Evolutionary conservation across 2,329 filamentous ascomycete genomes (phyloP).

Genomic region (Thermothelomyces thermophilus): DNA sequence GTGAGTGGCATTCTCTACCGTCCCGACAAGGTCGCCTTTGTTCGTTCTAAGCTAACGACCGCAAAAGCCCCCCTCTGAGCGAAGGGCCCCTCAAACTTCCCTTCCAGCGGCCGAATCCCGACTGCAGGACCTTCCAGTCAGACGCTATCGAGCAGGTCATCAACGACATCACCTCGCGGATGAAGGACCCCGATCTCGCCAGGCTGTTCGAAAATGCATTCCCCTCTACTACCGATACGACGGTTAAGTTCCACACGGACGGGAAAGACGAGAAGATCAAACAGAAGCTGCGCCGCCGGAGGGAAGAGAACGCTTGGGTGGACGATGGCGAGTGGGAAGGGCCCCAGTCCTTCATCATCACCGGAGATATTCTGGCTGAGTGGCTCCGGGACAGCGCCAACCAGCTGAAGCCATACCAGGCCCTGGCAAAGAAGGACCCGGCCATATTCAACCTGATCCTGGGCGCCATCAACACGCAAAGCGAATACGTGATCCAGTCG

Average conservation of each 20-base stretch:
- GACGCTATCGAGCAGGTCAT: conserved; percentile 85
- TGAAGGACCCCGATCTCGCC: conserved; percentile 81
- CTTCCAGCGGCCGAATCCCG: conserved; percentile 72
- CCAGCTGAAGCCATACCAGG: conserved; percentile 85
- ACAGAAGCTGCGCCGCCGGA: conserved; percentile 29
- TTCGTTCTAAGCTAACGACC: conserved; percentile 13
- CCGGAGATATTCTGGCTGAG: conserved; percentile 85
- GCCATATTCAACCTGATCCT: conserved; percentile 73
- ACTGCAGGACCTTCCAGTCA: conserved; percentile 86
- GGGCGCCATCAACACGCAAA: conserved; percentile 92
- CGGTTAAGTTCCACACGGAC: conserved; percentile 77
- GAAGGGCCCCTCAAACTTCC: conserved; percentile 72
- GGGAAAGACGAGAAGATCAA: conserved; percentile 38
- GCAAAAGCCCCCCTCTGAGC: conserved; percentile 66
- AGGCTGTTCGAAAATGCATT: conserved; percentile 93
- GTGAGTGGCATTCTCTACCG: conserved; percentile 36
- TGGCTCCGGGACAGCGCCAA: conserved; percentile 91
- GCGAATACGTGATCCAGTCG: conserved; percentile 87
- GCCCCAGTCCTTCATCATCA: conserved; percentile 85
- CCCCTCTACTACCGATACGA: conserved; percentile 85
- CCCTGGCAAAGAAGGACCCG: conserved; percentile 72
- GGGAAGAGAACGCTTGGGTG: conserved; percentile 13
- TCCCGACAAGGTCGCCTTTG: conserved; percentile 12
- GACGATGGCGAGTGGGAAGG: conserved; percentile 69
- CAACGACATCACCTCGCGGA: conserved; percentile 66